These are phyloP conservation scores for Colletotrichum abscissum DNA, from an alignment of 2,329 filamentous ascomycete genomes.

Conservation along the genomic window DNA sequence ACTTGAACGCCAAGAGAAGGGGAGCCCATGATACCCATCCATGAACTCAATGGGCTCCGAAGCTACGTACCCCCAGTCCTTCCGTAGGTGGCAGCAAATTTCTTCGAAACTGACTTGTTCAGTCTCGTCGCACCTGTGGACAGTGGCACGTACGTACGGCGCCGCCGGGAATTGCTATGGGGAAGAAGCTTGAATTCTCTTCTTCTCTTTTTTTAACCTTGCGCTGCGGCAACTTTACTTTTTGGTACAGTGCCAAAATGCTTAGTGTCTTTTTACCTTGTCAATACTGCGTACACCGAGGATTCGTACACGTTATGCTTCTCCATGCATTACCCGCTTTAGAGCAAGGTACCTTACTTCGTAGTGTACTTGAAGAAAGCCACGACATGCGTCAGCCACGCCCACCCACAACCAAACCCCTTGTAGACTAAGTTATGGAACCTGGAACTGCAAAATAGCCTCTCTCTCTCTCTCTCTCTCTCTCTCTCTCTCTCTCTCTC, in stretches of 20 bases:
- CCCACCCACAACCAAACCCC: background rate
- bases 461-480: background rate
- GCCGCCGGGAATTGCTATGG: background rate
- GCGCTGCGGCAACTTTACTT: background rate
- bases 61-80: background rate
- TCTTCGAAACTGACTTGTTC: background rate
- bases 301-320: background rate
- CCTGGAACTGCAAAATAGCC: background rate
- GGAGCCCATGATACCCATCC: background rate
- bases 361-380: background rate
- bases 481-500: background rate
- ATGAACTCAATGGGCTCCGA: background rate
- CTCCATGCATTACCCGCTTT: background rate
- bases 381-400: background rate
- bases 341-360: background rate
- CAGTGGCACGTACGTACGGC: background rate
- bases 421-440: background rate
- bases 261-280: background rate
- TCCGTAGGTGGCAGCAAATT: background rate
- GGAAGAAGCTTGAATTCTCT: conserved; percentile 8
- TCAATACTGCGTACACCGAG: background rate
- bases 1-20: background rate
- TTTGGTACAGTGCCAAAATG: background rate
- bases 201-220: background rate
- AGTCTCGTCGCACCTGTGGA: background rate